These are phyloP conservation scores for Kluyveromyces lactis DNA, from an alignment of 805 yeast genomes.

Conservation along the genomic window DNA sequence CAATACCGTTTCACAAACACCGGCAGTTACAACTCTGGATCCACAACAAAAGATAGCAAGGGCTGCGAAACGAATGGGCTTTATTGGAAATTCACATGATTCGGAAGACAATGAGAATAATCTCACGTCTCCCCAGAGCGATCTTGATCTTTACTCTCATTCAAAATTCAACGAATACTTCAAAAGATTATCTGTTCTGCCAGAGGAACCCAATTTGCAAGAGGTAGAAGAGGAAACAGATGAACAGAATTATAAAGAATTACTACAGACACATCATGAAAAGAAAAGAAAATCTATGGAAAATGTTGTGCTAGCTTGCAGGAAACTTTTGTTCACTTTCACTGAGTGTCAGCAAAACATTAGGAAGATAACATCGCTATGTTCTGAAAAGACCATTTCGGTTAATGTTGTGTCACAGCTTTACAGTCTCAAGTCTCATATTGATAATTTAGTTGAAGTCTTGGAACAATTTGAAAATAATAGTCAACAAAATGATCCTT, in stretches of 20 bases:
- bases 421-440: constrained; percentile 44
- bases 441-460: constrained; percentile 49
- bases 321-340: constrained; percentile 53
- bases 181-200: constrained; percentile 54
- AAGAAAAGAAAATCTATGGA: constrained; percentile 22
- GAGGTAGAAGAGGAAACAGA: constrained; percentile 11
- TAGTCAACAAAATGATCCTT: constrained; percentile 13
- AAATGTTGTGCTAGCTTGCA: constrained; percentile 32
- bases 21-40: constrained; percentile 9
- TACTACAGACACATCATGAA: constrained; percentile 4
- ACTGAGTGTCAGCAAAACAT: constrained; percentile 58
- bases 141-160: constrained; percentile 23
- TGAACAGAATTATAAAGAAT: background rate
- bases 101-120: constrained; percentile 5
- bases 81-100: constrained; percentile 31
- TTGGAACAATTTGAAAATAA: constrained; percentile 42
- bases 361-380: constrained; percentile 48
- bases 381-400: constrained; percentile 46
- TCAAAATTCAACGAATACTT: constrained; percentile 53
- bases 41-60: constrained; percentile 32
- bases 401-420: constrained; percentile 45
- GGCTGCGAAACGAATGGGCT: constrained; percentile 71
- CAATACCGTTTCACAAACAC: constrained; percentile 8
- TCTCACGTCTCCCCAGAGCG: constrained; percentile 1
- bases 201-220: constrained; percentile 34